phyloP scores from a whole-genome alignment of 768 basidiomycete species.

The Lentinus brumalis region DNA sequence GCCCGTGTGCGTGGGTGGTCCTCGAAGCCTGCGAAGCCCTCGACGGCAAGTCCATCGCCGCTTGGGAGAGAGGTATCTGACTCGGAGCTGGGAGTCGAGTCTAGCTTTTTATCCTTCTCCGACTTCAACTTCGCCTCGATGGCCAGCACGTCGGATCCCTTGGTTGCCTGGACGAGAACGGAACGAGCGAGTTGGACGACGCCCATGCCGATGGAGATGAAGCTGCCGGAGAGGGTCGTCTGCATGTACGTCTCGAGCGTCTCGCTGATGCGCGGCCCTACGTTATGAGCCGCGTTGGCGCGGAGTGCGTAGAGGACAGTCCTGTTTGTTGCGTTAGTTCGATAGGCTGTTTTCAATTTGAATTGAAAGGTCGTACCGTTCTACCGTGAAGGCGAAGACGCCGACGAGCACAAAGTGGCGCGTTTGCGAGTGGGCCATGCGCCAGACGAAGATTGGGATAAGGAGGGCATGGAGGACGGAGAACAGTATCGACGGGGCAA shows the following conservation, averaged over 20 bases:
- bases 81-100: not conserved
- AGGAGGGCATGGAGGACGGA: constrained; percentile 40
- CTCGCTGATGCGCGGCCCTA: constrained; percentile 14
- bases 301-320: constrained; percentile 25
- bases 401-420: constrained; percentile 39
- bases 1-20: constrained; percentile 8
- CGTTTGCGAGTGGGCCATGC: constrained; percentile 37
- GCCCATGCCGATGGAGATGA: constrained; percentile 19
- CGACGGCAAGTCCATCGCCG: not conserved
- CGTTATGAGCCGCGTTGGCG: constrained; percentile 22
- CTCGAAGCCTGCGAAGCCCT: not conserved
- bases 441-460: constrained; percentile 39
- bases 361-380: constrained; percentile 34
- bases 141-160: not conserved
- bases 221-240: constrained; percentile 15
- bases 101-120: not conserved
- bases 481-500: constrained; percentile 46
- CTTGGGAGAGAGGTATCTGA: not conserved
- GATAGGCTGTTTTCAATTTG: not conserved
- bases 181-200: constrained; percentile 11
- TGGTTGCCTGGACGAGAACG: constrained; percentile 10
- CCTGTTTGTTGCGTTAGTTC: constrained; percentile 7
- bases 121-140: not conserved
- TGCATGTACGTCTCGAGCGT: constrained; percentile 25
- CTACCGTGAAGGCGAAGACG: constrained; percentile 36